Evolutionary conservation across 2,329 filamentous ascomycete species (phyloP).

Genomic region (Cryphonectria parasitica): DNA sequence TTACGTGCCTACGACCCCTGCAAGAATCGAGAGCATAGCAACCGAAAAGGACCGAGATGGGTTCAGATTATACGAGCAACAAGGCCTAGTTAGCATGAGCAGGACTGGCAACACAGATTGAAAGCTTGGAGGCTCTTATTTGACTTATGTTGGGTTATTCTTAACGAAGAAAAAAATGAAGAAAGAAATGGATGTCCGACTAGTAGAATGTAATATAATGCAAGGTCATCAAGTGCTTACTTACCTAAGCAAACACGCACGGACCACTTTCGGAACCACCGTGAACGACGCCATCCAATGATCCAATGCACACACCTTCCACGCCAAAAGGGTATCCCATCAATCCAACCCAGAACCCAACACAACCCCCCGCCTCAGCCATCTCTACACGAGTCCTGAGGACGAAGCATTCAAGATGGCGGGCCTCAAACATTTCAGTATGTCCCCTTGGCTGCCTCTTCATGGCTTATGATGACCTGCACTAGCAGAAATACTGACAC

Average conservation of each 20-base stretch:
- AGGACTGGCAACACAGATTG: background rate
- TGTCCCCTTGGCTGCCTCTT: conserved; percentile 27
- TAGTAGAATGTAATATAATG: background rate
- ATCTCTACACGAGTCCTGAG: conserved; percentile 30
- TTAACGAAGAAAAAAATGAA: background rate
- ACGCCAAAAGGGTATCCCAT: conserved; percentile 1
- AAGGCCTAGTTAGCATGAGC: background rate
- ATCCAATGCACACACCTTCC: background rate
- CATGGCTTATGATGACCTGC: conserved; percentile 23
- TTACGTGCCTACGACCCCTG: background rate
- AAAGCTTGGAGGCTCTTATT: background rate
- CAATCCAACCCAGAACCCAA: background rate
- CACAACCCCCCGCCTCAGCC: conserved; percentile 13
- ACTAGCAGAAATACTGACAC: conserved; percentile 37
- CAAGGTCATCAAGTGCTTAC: background rate
- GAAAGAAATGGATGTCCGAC: no score
- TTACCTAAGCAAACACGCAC: conserved; percentile 13
- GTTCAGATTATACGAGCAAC: background rate
- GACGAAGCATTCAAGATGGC: conserved; percentile 44
- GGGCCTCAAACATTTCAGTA: conserved; percentile 49
- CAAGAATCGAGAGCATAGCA: background rate
- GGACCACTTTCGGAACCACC: background rate
- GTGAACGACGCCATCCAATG: conserved; percentile 9
- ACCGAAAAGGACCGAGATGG: background rate
- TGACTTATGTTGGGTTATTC: background rate